Evolutionary conservation across 2,329 filamentous ascomycete genomes (phyloP).

Genomic region (Aspergillus carbonarius): DNA sequence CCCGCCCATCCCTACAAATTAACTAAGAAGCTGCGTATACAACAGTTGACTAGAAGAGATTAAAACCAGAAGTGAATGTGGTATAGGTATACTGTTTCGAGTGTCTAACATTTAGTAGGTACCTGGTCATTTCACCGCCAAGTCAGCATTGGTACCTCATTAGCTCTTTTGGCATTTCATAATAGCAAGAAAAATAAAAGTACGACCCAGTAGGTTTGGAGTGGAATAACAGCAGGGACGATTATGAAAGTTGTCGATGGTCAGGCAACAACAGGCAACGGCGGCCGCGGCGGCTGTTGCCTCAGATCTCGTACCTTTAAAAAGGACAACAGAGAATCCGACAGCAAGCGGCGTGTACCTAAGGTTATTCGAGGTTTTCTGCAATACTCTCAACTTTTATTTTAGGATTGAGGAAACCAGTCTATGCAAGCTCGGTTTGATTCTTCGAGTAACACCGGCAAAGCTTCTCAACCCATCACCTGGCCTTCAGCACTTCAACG

Average conservation of each 20-base stretch:
- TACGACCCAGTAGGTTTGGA: not conserved
- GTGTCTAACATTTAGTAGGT: not conserved
- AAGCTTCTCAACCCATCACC: not conserved
- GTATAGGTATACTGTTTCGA: not conserved
- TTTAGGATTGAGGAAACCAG: not conserved
- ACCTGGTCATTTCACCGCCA: not conserved
- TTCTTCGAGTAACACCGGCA: not conserved
- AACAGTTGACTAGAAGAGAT: not conserved
- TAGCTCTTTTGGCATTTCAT: not conserved
- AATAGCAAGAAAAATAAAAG: not conserved
- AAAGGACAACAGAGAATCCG: not conserved
- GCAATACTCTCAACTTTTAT: not conserved
- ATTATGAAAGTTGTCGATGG: not conserved
- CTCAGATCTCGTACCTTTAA: not conserved
- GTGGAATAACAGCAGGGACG: not conserved
- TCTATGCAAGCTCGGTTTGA: not conserved
- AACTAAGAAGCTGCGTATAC: not conserved
- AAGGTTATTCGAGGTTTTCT: not conserved
- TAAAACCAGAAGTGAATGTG: slow-evolving; percentile 16
- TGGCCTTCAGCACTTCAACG: not conserved
- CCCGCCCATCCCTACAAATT: not conserved
- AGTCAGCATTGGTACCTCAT: not conserved
- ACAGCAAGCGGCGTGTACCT: not conserved
- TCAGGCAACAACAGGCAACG: slow-evolving; percentile 5
- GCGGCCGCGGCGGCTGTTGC: not conserved